phyloP scores from a whole-genome alignment of 2,329 filamentous ascomycete species.

The Colletotrichum sp. region DNA sequence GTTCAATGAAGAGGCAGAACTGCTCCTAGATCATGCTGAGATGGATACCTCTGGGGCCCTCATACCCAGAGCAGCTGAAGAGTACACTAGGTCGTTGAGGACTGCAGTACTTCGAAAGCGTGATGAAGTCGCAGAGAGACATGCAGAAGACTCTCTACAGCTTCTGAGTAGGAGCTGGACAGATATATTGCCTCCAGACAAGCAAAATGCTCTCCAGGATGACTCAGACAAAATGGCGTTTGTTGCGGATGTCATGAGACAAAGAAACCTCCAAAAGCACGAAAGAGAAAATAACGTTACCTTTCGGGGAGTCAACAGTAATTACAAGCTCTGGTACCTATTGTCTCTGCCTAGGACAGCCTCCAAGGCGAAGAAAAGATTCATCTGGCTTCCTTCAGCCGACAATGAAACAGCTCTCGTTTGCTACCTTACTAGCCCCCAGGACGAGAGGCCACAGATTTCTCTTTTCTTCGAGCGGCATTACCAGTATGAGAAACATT shows the following conservation, averaged over 20 bases:
- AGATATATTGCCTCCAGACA: background rate
- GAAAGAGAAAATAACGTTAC: background rate
- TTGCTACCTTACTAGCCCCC: background rate
- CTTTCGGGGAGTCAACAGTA: background rate
- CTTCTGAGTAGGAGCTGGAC: background rate
- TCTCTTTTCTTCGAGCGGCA: background rate
- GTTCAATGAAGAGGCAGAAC: background rate
- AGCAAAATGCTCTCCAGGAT: background rate
- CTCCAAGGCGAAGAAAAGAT: background rate
- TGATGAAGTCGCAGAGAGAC: too few relatives aligned
- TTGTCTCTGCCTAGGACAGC: background rate
- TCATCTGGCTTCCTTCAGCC: background rate
- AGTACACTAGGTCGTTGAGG: background rate
- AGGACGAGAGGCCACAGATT: background rate
- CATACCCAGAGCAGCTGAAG: background rate
- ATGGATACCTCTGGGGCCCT: background rate
- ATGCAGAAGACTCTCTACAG: accelerated
- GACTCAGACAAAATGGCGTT: accelerated
- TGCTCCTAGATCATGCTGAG: accelerated
- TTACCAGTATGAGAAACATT: background rate
- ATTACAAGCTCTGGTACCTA: background rate
- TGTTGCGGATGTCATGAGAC: background rate
- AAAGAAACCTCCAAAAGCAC: background rate
- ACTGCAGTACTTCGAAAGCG: background rate
- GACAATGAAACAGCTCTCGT: background rate